Percentiles rank a stretch among this genome's conserved stretches.
These are phyloP conservation scores for Harrya chromipes DNA, from an alignment of 768 basidiomycete species.

Conservation along the genomic window DNA sequence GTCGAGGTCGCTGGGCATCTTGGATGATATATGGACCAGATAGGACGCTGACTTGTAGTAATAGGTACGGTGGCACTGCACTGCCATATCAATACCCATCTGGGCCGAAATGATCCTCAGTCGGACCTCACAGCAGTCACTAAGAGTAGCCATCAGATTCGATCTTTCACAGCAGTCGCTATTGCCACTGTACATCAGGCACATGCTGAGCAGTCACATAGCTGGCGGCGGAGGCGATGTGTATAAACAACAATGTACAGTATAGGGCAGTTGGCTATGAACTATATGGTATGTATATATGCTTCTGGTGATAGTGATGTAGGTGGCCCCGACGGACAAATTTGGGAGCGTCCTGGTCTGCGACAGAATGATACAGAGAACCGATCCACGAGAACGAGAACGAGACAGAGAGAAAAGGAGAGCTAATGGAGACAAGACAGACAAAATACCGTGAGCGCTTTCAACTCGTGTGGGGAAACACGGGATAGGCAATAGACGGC, in stretches of 20 bases:
- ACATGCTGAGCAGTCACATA: constrained; percentile 14
- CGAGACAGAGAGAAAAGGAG: constrained; percentile 6
- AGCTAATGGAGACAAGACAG: not conserved
- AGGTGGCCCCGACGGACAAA: not conserved
- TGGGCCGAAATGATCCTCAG: constrained; percentile 22
- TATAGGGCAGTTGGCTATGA: constrained; percentile 27
- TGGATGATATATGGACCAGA: constrained; percentile 18
- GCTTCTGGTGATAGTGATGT: constrained; percentile 28
- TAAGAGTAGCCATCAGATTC: not conserved
- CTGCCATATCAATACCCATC: constrained; percentile 18
- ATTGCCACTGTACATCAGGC: constrained; percentile 24
- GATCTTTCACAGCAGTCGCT: constrained; percentile 3
- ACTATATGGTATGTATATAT: constrained; percentile 34
- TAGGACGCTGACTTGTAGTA: constrained; percentile 32
- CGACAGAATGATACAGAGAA: constrained; percentile 22
- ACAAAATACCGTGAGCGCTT: constrained; percentile 3
- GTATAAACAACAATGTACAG: constrained; percentile 34
- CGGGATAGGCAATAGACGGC: not conserved
- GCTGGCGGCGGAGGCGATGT: constrained; percentile 5
- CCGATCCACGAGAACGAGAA: constrained; percentile 17
- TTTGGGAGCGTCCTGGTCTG: constrained; percentile 1
- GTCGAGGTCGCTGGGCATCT: constrained; percentile 57
- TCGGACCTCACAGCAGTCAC: not conserved
- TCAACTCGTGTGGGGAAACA: not conserved
- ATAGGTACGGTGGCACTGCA: constrained; percentile 29